A percentile compares a stretch with the other conserved stretches of the same genome.
phyloP scores from a whole-genome alignment of 495 filamentous ascomycete species.

The Cairneyella variabilis region DNA sequence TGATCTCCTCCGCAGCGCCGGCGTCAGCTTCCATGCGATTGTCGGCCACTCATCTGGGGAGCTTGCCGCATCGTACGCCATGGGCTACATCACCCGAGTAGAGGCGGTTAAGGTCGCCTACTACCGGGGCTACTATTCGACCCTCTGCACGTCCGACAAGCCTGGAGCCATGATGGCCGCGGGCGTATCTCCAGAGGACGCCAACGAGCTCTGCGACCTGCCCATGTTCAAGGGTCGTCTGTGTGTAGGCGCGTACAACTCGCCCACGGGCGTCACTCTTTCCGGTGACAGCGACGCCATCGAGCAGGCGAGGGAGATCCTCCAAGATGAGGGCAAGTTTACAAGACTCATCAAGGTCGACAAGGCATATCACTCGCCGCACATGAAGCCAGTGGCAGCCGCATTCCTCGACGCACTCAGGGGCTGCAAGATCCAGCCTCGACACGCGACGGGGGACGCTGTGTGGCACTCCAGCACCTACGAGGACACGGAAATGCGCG shows the following conservation, averaged over 20 bases:
- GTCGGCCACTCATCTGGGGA: constrained; percentile 61
- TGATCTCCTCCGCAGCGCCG: constrained; percentile 37
- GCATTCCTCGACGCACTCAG: neutral
- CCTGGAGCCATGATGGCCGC: constrained; percentile 52
- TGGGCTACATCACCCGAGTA: constrained; percentile 31
- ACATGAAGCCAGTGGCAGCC: constrained; percentile 42
- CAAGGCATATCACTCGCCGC: constrained; percentile 60
- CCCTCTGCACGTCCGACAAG: neutral
- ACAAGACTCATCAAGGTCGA: constrained; percentile 39
- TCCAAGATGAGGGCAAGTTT: constrained; percentile 45
- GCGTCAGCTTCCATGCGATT: constrained; percentile 39
- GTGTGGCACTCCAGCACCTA: neutral
- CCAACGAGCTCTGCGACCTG: constrained; percentile 32
- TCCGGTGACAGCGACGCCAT: constrained; percentile 38
- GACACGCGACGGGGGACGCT: neutral
- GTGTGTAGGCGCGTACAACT: constrained; percentile 43
- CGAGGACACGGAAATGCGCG: neutral
- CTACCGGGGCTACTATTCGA: neutral
- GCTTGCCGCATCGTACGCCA: constrained; percentile 45
- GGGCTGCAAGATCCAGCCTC: neutral
- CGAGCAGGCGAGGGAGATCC: constrained; percentile 22
- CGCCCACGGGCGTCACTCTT: constrained; percentile 42
- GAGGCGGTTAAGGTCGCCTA: neutral
- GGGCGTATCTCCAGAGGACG: constrained; percentile 38
- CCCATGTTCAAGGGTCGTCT: constrained; percentile 32